Evolutionary conservation across 2,329 filamentous ascomycete species (phyloP), one percentile per base, ranked within the genome.

Genomic region (Berkeleyomyces basicola): DNA sequence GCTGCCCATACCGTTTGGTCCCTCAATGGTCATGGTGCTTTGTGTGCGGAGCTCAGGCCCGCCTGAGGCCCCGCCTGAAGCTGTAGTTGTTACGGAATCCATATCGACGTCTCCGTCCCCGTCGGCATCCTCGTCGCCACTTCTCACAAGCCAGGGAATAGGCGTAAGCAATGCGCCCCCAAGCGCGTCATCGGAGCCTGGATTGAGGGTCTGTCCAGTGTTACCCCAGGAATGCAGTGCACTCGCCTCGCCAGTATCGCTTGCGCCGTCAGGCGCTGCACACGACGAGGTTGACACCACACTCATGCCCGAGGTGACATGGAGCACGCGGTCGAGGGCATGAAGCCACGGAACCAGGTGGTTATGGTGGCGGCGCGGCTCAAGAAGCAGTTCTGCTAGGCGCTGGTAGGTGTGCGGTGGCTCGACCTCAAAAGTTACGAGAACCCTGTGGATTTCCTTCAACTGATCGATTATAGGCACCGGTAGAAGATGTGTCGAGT

Each of bases 371-470:
- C 80, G 79, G 65, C 78, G 85, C 0, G 93, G 93, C 36, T 79
- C 74, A 43, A 95, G 78, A 3, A 96, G 77, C 39, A 97, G 84
- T 76, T 99, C 93, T 31, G 90, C 84, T 31, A 99, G 81, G 46
- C 93, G 87, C 74, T 99, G 93, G 66, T 96, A 82, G 2, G 93
- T 97, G 72, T 97, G 90, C 0, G 93, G 93, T 1, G 93, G 92
- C 68, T 87, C 82, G 2, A 78, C 76, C 31, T 81, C 71, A 73
- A 99, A 99, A 67, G 80, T 81, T 2, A 77, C 78, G 59, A 96
- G 77, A 14, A 85, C 83, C 4, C 73, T 72, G 46, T 74, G 78
- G 67, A 89, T 85, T 63, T 81, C 81, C 64, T 73, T 71, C 57
- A 89, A 74, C 70, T 89, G 81, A 61, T 79, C 77, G 63, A 78